Base-by-base conservation (phyloP, 306 rosid genomes). In the Cucurbita moschata region DNA sequence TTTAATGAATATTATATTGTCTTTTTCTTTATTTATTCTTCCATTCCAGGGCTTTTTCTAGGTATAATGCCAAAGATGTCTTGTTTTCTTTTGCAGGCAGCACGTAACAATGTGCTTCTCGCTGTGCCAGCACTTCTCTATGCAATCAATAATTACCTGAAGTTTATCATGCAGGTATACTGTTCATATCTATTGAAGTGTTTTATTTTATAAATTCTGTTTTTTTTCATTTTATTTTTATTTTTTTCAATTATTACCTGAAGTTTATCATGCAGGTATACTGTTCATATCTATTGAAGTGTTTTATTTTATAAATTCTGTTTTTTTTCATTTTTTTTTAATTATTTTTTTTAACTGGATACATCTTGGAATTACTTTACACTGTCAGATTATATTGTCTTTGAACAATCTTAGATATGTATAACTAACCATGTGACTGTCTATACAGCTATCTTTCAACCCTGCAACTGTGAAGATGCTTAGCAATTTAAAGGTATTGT, bases 401-500 rank as follows among this genome's bases (percentile, higher is more conserved):
- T 23, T 23, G 63, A 26, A 35, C 3, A 43, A 47, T 68, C 73
- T 47, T 12, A 26, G 53, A 72, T 50, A 69, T 26, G 26, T 21
- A 23, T 54, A 75, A 56, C 51, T 54, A 49, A 79, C 47, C 70
- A n/a, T 21, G 46, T 77, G 71, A 39, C 72, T 44, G 83, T 49
- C 81, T 71, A 9, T 88, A 90, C 97, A 95, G 99, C 89, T 95
- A 59, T 95, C 91, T 83, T 95, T 95, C 78, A 95, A 88, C 82
- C 99, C 99, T 74, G 96, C 99, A 53, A 95, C 99, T 13, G 99
- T 95, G 85, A 95, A 95, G 93, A 95, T 95, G 99, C 85, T 95
- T 79, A 95, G 99, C 86, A 95, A 95, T 85, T 79, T 91, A 84
- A 95, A 95, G 99, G 99, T 95, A 87, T 70, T 74, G 81, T 74